These are phyloP conservation scores for Quercus phellos DNA, from an alignment of 331 rosid species.

Conservation along the genomic window DNA sequence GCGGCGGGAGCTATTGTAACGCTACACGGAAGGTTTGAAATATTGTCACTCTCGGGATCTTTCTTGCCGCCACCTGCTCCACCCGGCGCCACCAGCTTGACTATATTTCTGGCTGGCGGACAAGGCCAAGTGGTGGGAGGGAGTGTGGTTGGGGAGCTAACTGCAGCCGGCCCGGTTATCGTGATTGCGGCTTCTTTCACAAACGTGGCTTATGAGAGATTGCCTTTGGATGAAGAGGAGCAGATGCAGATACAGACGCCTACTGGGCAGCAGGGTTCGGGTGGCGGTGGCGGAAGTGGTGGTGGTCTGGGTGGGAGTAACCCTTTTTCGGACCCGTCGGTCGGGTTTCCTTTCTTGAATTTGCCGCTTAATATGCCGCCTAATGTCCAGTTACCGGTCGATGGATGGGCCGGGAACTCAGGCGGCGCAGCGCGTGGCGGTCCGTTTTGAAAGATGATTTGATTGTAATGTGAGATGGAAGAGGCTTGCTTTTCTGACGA, in stretches of 20 bases:
- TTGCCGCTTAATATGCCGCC: slow-evolving; percentile 86
- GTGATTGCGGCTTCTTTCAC: slow-evolving; percentile 82
- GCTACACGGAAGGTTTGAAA: slow-evolving; percentile 88
- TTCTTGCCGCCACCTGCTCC: slow-evolving; percentile 93
- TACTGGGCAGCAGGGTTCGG: slow-evolving; percentile 42
- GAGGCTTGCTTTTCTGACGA: background rate
- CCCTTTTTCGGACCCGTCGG: slow-evolving; percentile 59
- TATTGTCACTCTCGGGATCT: slow-evolving; percentile 73
- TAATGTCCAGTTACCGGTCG: slow-evolving; percentile 71
- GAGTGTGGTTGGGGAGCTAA: slow-evolving; percentile 79
- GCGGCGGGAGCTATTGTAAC: slow-evolving; percentile 61
- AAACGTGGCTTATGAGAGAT: slow-evolving; percentile 78
- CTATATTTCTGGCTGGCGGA: slow-evolving; percentile 67
- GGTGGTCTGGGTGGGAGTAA: slow-evolving; percentile 30
- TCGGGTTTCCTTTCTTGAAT: slow-evolving; percentile 74
- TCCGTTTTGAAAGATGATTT: slow-evolving; percentile 28
- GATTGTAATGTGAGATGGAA: slow-evolving; percentile 17
- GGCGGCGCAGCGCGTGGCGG: slow-evolving; percentile 32
- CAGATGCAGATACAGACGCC: slow-evolving; percentile 51
- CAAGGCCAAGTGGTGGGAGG: slow-evolving; percentile 94
- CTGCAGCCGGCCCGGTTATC: slow-evolving; percentile 75
- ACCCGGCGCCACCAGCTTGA: slow-evolving; percentile 78
- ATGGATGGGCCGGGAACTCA: slow-evolving; percentile 52
- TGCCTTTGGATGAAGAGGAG: slow-evolving; percentile 71
- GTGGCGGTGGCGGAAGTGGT: slow-evolving; percentile 19